Conservation (phyloP, 331 rosid species). For the Acacia concinna region DNA sequence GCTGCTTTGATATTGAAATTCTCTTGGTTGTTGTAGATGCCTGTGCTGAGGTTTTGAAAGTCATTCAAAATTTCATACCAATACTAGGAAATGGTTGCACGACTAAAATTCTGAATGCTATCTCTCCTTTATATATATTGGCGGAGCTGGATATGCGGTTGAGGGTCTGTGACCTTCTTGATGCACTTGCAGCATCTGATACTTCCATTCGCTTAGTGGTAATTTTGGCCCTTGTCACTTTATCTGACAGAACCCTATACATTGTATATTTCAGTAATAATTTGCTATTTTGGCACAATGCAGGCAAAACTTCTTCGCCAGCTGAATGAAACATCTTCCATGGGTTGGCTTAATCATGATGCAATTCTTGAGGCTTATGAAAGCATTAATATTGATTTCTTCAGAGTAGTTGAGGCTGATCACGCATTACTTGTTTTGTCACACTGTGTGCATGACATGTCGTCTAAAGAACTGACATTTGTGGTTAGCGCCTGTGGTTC, state of each 20-base stretch:
- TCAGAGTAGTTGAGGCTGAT: constrained; percentile 51
- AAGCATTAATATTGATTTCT: constrained; percentile 57
- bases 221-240: constrained; percentile 34
- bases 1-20: constrained; percentile 33
- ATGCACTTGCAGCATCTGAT: constrained; percentile 63
- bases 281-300: constrained; percentile 33
- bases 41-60: constrained; percentile 57
- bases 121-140: constrained; percentile 65
- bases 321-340: constrained; percentile 70
- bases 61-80: constrained; percentile 64
- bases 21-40: constrained; percentile 53
- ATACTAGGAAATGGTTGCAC: constrained; percentile 57
- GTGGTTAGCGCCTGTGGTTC: constrained; percentile 62
- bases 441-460: constrained; percentile 89
- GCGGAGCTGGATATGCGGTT: constrained; percentile 64
- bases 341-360: constrained; percentile 81
- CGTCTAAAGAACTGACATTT: constrained; percentile 71
- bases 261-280: constrained; percentile 10
- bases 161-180: constrained; percentile 75
- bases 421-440: constrained; percentile 78
- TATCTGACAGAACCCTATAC: background rate
- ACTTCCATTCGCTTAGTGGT: constrained; percentile 64
- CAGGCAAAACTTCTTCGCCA: constrained; percentile 75
- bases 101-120: constrained; percentile 54
- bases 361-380: constrained; percentile 57